A percentile compares a stretch with the other conserved stretches of the same genome.
These are phyloP conservation scores for Candida ascalaphidarum DNA, from an alignment of 805 yeast species.

Conservation along the genomic window DNA sequence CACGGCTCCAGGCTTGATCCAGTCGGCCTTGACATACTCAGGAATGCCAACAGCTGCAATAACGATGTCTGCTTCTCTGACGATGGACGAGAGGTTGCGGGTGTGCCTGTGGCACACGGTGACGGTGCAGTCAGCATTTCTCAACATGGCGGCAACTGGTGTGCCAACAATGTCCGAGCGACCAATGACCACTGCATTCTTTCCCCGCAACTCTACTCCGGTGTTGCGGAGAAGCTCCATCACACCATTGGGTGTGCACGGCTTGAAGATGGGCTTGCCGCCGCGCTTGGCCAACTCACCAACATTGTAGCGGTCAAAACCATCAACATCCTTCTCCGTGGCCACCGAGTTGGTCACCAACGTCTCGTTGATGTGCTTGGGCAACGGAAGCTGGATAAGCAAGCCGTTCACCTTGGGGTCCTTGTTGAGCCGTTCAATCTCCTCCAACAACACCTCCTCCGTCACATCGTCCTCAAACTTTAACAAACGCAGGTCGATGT, in stretches of 20 bases:
- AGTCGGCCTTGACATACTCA: conserved; percentile 74
- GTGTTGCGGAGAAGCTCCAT: conserved; percentile 70
- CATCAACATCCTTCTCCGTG: conserved; percentile 87
- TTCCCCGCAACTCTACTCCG: conserved; percentile 62
- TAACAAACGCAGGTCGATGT: conserved; percentile 57
- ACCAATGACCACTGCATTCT: conserved; percentile 85
- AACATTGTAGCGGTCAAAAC: conserved; percentile 80
- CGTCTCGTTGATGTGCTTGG: conserved; percentile 71
- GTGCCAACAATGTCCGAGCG: conserved; percentile 95
- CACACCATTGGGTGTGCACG: conserved; percentile 95
- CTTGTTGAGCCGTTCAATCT: conserved; percentile 56
- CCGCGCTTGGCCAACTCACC: conserved; percentile 87
- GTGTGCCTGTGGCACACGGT: conserved; percentile 79
- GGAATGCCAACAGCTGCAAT: conserved; percentile 91
- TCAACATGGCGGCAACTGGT: conserved; percentile 81
- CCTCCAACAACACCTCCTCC: conserved; percentile 51
- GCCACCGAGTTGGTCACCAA: conserved; percentile 73
- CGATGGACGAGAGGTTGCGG: conserved; percentile 43
- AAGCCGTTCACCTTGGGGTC: conserved; percentile 80
- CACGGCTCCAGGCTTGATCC: conserved; percentile 78
- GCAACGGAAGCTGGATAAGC: conserved; percentile 85
- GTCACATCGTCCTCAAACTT: conserved; percentile 56
- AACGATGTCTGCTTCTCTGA: conserved; percentile 73
- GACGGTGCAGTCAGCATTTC: conserved; percentile 78
- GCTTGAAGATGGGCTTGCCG: conserved; percentile 75